Base-by-base conservation (phyloP, 805 yeast species). In the Ogataea degrootiae region DNA sequence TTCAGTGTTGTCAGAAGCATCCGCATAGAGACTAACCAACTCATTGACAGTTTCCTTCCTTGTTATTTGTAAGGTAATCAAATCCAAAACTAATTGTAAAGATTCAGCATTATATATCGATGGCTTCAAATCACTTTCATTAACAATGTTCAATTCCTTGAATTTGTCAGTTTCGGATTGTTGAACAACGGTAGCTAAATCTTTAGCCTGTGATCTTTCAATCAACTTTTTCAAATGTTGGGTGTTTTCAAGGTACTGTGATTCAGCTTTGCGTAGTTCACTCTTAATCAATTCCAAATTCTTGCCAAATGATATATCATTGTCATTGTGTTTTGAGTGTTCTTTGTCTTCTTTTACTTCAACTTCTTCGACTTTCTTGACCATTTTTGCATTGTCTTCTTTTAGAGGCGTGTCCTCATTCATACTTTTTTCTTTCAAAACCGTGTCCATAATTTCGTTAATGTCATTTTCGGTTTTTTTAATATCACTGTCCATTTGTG, bases 31-130 rank as follows among this genome's bases (percentile, higher is more conserved):
- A 37, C 56, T 53, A 21, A 66, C 64, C 16, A 74, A 65, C 26
- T 77, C 75, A 56, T 75, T 71, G 8, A 83, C 76, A 15, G 87
- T 75, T 44, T 74, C 72, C 45, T 73, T 70, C 53, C 90, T 69
- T 39, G 73, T 66, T 16, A 78, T 56, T 61, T 85, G 92, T 34
- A 80, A 61, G 41, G 71, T 62, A 2, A 82, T 72, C 42, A 86
- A 67, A 41, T 71, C 67, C n/a, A 72, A 52, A 7, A 73, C 66
- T 15, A 70, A 52, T 14, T 57, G 51, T 23, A 65, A 17, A 31
- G 52, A 52, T 16, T 64, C 65, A 8, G 52, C 48, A 16, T 56
- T 52, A 31, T 53, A 50, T 34, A 57, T 51, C 4, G 60, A 56
- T 1, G 63, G 60, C 38, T 49, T 40, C 43, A 56, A 31, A 31